Conservation (phyloP, 2,329 filamentous ascomycete genomes). For the Fusarium brevicatenulatum region DNA sequence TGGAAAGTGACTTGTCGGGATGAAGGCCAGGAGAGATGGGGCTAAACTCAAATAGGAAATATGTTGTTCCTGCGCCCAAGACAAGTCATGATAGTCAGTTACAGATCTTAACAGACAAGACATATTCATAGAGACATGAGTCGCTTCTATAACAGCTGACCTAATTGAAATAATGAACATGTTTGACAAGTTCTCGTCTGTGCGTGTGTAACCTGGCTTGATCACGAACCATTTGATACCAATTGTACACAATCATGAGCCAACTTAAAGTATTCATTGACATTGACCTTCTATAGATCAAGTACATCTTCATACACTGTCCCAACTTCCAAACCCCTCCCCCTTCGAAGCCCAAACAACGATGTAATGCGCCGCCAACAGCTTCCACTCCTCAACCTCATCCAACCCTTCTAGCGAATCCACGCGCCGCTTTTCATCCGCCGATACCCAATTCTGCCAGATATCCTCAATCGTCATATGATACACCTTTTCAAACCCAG, state of each 20-base stretch:
- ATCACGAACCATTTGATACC: not conserved
- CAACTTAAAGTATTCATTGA: not conserved
- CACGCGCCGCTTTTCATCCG: slow-evolving; percentile 80
- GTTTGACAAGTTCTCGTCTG: not conserved
- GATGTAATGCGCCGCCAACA: slow-evolving; percentile 89
- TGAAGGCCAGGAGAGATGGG: not conserved
- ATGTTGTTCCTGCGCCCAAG: slow-evolving; percentile 1
- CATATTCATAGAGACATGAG: not conserved
- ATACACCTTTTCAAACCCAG: slow-evolving; percentile 68
- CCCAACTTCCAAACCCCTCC: slow-evolving; percentile 35
- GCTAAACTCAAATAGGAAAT: slow-evolving; percentile 26
- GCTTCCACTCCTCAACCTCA: slow-evolving; percentile 92
- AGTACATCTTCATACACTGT: slow-evolving; percentile 9
- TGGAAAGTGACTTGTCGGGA: not conserved
- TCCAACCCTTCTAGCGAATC: slow-evolving; percentile 87
- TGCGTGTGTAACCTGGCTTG: not conserved
- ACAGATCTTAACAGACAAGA: not conserved
- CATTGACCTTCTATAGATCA: not conserved
- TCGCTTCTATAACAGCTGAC: not conserved
- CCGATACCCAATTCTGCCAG: slow-evolving; percentile 78
- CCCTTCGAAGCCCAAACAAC: slow-evolving; percentile 85
- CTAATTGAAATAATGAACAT: accelerated
- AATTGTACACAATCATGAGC: not conserved
- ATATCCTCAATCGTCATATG: slow-evolving; percentile 65
- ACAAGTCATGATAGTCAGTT: not conserved